phyloP scores from a whole-genome alignment of 768 basidiomycete species.

The Tylopilus subfusipes region DNA sequence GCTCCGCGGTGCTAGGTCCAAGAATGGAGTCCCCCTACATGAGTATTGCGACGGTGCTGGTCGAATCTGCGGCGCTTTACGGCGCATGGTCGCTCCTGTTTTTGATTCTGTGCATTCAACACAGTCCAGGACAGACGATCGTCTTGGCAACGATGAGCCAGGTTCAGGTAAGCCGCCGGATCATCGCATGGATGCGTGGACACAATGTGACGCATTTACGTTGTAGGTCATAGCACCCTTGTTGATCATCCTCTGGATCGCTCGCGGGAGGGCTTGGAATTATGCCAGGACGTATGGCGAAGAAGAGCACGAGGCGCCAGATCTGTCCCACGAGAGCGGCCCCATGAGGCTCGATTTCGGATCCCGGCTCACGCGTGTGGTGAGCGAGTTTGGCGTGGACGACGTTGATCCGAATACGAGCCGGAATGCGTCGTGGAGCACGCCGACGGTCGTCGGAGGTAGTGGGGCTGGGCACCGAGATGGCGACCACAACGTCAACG shows the following conservation, averaged over 20 bases:
- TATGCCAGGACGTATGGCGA: not conserved
- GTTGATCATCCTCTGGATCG: conserved; percentile 25
- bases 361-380: not conserved
- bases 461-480: not conserved
- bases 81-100: conserved; percentile 24
- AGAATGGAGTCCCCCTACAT: conserved; percentile 18
- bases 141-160: conserved; percentile 23
- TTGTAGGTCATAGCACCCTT: conserved; percentile 24
- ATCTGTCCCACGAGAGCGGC: not conserved
- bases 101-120: conserved; percentile 16
- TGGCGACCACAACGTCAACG: not conserved
- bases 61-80: conserved; percentile 27
- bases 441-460: conserved; percentile 2
- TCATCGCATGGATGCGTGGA: not conserved
- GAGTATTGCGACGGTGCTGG: conserved; percentile 19
- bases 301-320: not conserved
- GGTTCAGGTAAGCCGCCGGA: conserved; percentile 16
- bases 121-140: conserved; percentile 16
- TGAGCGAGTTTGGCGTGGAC: not conserved
- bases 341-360: conserved; percentile 6
- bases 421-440: conserved; percentile 11
- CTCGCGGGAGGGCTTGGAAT: conserved; percentile 21
- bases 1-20: conserved; percentile 7
- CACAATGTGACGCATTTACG: not conserved
- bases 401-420: not conserved